These are phyloP conservation scores for Colletotrichum siamense DNA, from an alignment of 2,329 filamentous ascomycete species.

Conservation along the genomic window DNA sequence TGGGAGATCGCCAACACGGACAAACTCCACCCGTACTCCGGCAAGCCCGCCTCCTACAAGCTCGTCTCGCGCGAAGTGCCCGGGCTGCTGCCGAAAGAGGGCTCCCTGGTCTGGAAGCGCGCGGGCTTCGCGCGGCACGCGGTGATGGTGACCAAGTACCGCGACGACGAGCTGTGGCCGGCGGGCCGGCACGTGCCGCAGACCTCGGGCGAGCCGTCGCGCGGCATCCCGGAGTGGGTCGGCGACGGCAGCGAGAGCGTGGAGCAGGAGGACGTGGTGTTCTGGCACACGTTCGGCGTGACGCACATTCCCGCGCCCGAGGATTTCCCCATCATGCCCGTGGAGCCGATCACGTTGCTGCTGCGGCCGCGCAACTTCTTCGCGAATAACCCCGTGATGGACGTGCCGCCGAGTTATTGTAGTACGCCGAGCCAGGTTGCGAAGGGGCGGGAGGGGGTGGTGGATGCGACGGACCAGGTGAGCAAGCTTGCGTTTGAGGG, in stretches of 20 bases:
- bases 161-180: slow-evolving; percentile 82
- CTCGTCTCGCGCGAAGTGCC: slow-evolving; percentile 88
- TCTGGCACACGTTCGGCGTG: slow-evolving; percentile 94
- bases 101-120: slow-evolving; percentile 85
- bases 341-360: slow-evolving; percentile 82
- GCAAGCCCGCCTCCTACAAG: slow-evolving; percentile 87
- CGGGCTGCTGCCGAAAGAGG: slow-evolving; percentile 77
- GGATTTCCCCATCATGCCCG: slow-evolving; percentile 92
- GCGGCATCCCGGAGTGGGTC: slow-evolving; percentile 79
- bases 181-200: slow-evolving; percentile 89
- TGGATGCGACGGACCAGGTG: slow-evolving; percentile 54
- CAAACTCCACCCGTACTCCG: slow-evolving; percentile 84
- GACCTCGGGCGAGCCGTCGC: slow-evolving; percentile 79
- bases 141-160: slow-evolving; percentile 87
- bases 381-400: slow-evolving; percentile 76
- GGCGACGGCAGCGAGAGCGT: slow-evolving; percentile 69
- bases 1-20: slow-evolving; percentile 92
- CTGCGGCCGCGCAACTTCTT: slow-evolving; percentile 86
- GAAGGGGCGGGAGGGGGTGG: slow-evolving; percentile 41
- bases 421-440: slow-evolving; percentile 74
- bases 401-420: slow-evolving; percentile 79
- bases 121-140: slow-evolving; percentile 88
- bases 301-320: slow-evolving; percentile 90
- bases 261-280: slow-evolving; percentile 83
- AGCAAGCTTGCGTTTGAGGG: slow-evolving; percentile 41